Evolutionary conservation across 352 stramenopile genomes (phyloP), one percentile per base, ranked within the genome.

Genomic region (Elongisporangium anandrum): DNA sequence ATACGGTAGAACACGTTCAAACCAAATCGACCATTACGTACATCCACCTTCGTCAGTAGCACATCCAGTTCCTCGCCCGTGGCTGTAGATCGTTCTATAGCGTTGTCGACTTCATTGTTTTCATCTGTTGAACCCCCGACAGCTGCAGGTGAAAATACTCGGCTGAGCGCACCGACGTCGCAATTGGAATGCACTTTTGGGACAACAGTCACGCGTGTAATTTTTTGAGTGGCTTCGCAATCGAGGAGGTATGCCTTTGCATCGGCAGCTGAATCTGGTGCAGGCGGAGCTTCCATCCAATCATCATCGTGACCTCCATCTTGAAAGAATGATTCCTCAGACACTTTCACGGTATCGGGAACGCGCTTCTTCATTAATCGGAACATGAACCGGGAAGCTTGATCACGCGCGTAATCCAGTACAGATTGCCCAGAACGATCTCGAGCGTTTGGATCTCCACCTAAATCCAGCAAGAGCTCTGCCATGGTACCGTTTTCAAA

Each of bases 1-100:
- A 88, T 61, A 0, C 76, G 69, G 52, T 93, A 93, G 24, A 91
- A 93, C 4, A 90, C 84, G 51, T 93, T 93, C 16, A 90, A 57
- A 5, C 83, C 83, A 45, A 87, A 86, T 16, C 74, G 75, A 0
- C 81, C 81, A 16, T 88, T 85, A 59, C 79, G 81, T 13, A 91
- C 77, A 50, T 93, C 81, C 12, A 91, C 81, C 60, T 93, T 93
- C 12, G 79, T 91, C 4, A 93, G 56, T 13, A 89, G 51, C 1
- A 75, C 78, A 21, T 83, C 64, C 53, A 80, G 77, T 23, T 85
- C 79, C 41, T 83, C 71, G 2, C 69, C 72, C n/a, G 56, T 59
- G 24, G 77, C 29, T 0, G 64, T 54, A 6, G 69, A 62, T n/a
- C 61, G 62, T 3, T 67, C 48, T 1, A 47, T 69, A 19, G 79